Base-by-base conservation (phyloP, 495 filamentous ascomycete species). In the Parathielavia hyrcaniae region DNA sequence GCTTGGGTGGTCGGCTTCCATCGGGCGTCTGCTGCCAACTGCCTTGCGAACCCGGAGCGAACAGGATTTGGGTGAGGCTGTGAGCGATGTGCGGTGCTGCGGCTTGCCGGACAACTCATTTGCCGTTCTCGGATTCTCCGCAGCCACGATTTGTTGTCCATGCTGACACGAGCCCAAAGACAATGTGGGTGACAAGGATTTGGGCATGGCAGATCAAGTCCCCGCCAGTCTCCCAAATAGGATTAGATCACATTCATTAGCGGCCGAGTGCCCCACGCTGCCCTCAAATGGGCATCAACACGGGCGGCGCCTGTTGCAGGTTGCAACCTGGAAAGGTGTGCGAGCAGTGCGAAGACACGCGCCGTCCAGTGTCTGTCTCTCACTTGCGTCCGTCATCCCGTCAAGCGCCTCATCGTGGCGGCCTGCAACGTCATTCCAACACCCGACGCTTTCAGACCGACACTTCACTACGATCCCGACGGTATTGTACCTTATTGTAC, bases 31-130 rank as follows among this genome's bases (percentile, higher is more conserved):
- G n/a, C n/a, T n/a, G n/a, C n/a, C n/a, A n/a, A 36, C 23, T 47
- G 23, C 8, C 32, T 43, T 47, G 44, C 44, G 54, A 57, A n/a
- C n/a, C n/a, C 45, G 46, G 5, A 35, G 48, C 34, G 41, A 39
- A n/a, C n/a, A n/a, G n/a, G 26, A 30, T 30, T 6, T 30, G 26
- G 6, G 26, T 2, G 26, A 30, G 26, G 3, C 6, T 30, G n/a
- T n/a, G n/a, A n/a, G n/a, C 26, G 6, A 30, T 30, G 26, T 30
- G 6, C 36, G 46, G 34, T 58, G 57, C 50, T 46, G 61, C 55
- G 55, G 62, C 55, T 52, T 43, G 39, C 58, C 58, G 48, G 58
- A 54, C 61, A 63, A 57, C 61, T 51, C 58, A 61, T 50, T 41
- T 16, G 30, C 53, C 41, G 14, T n/a, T 23, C 23, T 40, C 39